Evolutionary conservation across 139 green algal species (phyloP), one percentile per base, ranked within the genome.

Genomic region (Chlamydomonas applanata): DNA sequence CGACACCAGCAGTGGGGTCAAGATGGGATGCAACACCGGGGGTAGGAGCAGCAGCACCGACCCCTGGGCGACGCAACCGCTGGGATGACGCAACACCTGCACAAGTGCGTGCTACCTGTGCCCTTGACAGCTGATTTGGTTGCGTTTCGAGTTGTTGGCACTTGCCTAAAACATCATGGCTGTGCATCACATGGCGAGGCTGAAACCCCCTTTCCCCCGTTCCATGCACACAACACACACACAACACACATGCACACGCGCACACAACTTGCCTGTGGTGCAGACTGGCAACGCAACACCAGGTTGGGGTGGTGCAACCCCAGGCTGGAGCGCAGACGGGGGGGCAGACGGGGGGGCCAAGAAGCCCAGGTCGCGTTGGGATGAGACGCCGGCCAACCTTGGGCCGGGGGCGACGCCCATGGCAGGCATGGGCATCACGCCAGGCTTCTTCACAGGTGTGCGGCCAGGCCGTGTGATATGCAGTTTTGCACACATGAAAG

Each of bases 21-120:
- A 79, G 85, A 11, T 97, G 92, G 92, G 92, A 96, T 71, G 91
- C 87, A 14, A 93, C 91, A 0, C 88, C 89, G 14, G 75, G 80
- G 7, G 69, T 60, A 17, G 61, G 76, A 17, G 60, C 24, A 27
- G 79, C 25, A 11, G 73, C 60, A 7, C 74, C 78, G 29, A 82
- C 82, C 3, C 80, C 79, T 24, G 70, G 69, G 5, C 75, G 83
- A 11, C 71, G 82, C 35, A 95, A 92, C 77, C 82, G 89, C 53
- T 97, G 90, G 91, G 91, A 94, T 69, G 85, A 91, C 24, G 46
- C 80, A 17, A 88, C 83, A 33, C 79, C 78, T 73, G 85, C 72
- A 27, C 62, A 69, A 75, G 78, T 81, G 63, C 30, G 77, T 45
- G 69, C 33, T 49, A 11, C 40, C 40, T 49, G 40, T 11, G 7